Evolutionary conservation across 768 basidiomycete genomes (phyloP).

Genomic region (Rickenella mellea): DNA sequence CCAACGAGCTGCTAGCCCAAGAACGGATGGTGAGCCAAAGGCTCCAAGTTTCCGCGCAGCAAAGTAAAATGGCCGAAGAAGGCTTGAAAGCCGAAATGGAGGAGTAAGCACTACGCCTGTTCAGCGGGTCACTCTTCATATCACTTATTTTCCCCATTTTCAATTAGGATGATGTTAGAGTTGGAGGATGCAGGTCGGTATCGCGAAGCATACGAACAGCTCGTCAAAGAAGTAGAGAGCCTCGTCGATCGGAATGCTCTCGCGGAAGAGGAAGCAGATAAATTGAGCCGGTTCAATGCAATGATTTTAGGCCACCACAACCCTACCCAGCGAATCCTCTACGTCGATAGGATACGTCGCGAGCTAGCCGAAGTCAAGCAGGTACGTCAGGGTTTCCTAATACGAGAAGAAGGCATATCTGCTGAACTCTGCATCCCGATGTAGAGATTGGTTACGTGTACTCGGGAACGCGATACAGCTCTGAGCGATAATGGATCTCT

Average conservation of each 20-base stretch:
- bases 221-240: conserved; percentile 53
- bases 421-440: background rate
- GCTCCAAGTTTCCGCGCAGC: conserved; percentile 40
- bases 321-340: conserved; percentile 77
- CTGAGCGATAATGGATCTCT: conserved; percentile 35
- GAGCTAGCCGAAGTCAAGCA: conserved; percentile 78
- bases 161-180: conserved; percentile 34
- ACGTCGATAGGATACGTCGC: conserved; percentile 73
- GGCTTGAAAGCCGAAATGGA: conserved; percentile 60
- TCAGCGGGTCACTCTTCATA: background rate
- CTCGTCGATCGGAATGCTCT: conserved; percentile 64
- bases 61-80: conserved; percentile 56
- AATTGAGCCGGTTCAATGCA: conserved; percentile 75
- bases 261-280: conserved; percentile 69
- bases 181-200: conserved; percentile 54
- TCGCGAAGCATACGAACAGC: conserved; percentile 59
- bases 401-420: background rate
- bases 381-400: conserved; percentile 32
- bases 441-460: conserved; percentile 40
- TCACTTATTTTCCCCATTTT: background rate
- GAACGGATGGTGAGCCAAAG: conserved; percentile 33
- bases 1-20: conserved; percentile 5
- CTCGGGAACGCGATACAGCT: conserved; percentile 40
- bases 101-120: conserved; percentile 34
- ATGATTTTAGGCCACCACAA: conserved; percentile 81